These are phyloP conservation scores for Fusarium chuoi DNA, from an alignment of 2,329 filamentous ascomycete species.

Conservation along the genomic window DNA sequence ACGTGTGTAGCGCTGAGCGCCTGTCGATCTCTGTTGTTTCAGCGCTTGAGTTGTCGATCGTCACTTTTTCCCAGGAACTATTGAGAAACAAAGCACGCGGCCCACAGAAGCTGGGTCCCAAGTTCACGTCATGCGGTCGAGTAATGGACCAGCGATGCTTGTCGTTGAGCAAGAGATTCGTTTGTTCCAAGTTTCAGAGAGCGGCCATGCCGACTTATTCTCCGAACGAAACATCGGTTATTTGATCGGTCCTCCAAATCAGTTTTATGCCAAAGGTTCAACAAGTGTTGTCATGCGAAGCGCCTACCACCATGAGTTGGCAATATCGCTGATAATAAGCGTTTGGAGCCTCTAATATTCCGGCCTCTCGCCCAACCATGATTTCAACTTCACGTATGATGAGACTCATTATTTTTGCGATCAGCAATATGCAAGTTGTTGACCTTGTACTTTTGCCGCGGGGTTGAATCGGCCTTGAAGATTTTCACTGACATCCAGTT, in stretches of 20 bases:
- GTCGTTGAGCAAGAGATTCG: background rate
- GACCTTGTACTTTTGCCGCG: background rate
- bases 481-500: background rate
- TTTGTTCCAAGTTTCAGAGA: slow-evolving; percentile 7
- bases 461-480: background rate
- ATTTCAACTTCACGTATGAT: background rate
- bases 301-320: background rate
- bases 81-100: slow-evolving; percentile 20
- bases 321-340: background rate
- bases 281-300: slow-evolving; percentile 9
- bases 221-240: slow-evolving; percentile 32
- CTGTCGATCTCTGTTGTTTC: slow-evolving; percentile 30
- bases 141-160: slow-evolving; percentile 17
- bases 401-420: background rate
- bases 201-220: slow-evolving; percentile 18
- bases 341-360: background rate
- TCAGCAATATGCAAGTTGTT: background rate
- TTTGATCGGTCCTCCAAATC: slow-evolving; percentile 2
- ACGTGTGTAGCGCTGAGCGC: slow-evolving; percentile 21
- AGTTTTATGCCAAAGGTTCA: background rate
- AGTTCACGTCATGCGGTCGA: slow-evolving; percentile 26
- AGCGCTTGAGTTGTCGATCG: slow-evolving; percentile 31
- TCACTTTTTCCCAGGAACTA: slow-evolving; percentile 19
- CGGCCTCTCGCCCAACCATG: background rate
- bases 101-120: slow-evolving; percentile 10